These are phyloP conservation scores for Chlamydomonas incerta DNA, from an alignment of 139 green algal species.

Conservation along the genomic window DNA sequence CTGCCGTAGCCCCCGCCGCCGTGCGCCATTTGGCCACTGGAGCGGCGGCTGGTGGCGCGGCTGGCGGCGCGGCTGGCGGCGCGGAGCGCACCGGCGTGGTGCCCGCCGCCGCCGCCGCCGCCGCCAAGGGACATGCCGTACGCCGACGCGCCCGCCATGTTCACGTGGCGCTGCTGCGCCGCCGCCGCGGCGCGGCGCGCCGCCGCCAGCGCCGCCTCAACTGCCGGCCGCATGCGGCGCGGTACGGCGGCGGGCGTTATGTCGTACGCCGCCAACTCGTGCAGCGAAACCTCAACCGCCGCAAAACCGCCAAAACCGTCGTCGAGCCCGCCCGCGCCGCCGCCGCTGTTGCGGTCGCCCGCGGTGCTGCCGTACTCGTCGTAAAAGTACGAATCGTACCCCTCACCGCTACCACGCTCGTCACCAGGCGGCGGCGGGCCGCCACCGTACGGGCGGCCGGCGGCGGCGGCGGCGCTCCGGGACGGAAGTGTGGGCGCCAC, in stretches of 20 bases:
- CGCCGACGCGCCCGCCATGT: background rate
- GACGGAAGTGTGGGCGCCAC: too few relatives aligned
- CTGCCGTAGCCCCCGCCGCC: too few relatives aligned
- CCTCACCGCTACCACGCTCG: too few relatives aligned
- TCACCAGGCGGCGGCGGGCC: too few relatives aligned
- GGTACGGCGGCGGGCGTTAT: conserved; percentile 1
- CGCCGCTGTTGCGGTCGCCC: background rate
- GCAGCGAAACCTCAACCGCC: conserved; percentile 7
- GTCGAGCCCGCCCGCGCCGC: background rate
- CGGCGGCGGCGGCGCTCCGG: too few relatives aligned
- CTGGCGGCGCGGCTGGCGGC: background rate
- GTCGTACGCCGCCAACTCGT: conserved; percentile 7
- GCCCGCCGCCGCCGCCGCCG: background rate
- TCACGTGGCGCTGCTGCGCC: background rate
- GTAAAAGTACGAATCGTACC: too few relatives aligned
- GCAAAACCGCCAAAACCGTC: background rate
- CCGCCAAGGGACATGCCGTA: too few relatives aligned
- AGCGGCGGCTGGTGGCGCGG: background rate
- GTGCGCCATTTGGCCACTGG: too few relatives aligned
- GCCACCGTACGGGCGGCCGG: too few relatives aligned
- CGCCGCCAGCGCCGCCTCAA: background rate
- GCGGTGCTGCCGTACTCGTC: too few relatives aligned
- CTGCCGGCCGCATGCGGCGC: conserved; percentile 5
- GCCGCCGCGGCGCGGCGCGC: background rate
- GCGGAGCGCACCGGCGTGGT: background rate